These are phyloP conservation scores for Coprinopsis cinerea DNA, from an alignment of 768 basidiomycete species.

Conservation along the genomic window DNA sequence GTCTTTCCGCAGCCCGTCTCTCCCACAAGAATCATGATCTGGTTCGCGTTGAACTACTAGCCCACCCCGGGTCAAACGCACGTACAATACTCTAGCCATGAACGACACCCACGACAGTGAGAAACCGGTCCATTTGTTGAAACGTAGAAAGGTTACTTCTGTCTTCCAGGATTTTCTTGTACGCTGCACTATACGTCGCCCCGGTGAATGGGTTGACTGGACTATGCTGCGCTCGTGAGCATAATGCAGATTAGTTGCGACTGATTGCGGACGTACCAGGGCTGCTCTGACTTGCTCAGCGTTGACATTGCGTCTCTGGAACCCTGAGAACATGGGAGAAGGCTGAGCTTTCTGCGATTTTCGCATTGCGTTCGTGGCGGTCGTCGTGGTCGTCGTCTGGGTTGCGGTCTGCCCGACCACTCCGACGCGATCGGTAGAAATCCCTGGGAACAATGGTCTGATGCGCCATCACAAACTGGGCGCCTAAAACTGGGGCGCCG, in stretches of 20 bases:
- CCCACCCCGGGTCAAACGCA: slow-evolving; percentile 11
- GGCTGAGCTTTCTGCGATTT: neutral
- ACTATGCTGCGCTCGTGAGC: slow-evolving; percentile 45
- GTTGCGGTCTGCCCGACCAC: no score
- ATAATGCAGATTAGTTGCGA: neutral
- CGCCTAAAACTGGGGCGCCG: no score
- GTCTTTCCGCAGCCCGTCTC: slow-evolving; percentile 97
- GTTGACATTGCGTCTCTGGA: neutral
- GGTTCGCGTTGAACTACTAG: slow-evolving; percentile 65
- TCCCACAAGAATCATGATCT: slow-evolving; percentile 87
- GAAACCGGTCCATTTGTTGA: slow-evolving; percentile 89
- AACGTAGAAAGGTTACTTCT: slow-evolving; percentile 90
- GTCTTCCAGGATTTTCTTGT: slow-evolving; percentile 77
- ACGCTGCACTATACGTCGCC: slow-evolving; percentile 64
- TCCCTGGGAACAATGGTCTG: no score
- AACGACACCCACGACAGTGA: slow-evolving; percentile 63
- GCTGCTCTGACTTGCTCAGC: neutral
- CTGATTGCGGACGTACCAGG: neutral
- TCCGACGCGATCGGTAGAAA: no score
- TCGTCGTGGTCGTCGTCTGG: neutral
- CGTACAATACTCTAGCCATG: neutral
- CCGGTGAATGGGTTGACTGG: slow-evolving; percentile 88
- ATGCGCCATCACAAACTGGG: no score
- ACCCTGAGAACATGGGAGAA: neutral
- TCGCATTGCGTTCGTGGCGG: neutral